Base-by-base conservation (phyloP, 805 yeast species). In the Wickerhamiella qilinensis region DNA sequence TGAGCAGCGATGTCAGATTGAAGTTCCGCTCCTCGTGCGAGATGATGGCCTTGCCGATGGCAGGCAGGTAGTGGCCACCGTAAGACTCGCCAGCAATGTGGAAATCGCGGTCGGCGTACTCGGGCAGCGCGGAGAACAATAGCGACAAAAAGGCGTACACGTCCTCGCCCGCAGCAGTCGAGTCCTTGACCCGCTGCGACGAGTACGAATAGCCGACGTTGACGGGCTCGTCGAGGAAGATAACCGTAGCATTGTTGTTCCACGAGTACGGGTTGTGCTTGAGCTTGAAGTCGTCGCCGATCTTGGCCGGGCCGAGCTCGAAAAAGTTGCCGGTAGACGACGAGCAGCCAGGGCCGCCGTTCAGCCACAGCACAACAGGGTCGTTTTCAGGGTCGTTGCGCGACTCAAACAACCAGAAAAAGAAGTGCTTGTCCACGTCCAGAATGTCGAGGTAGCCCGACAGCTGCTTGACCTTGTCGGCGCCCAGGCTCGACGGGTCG, bases 261-360 rank as follows among this genome's bases (percentile, higher is more conserved):
- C 94, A 83, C 7, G 91, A 71, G 59, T 74, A 62, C 18, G 85
- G 85, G 63, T 83, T 83, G 59, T 62, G 60, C 31, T 68, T 65
- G 18, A 86, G 86, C 50, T 70, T 69, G 43, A 75, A 38, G 20
- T 75, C 68, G 33, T 70, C 58, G 42, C 65, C 69, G 44, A 83
- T 74, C 18, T 75, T 65, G 2, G 93, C 67, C 14, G 94, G 88
- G 21, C 94, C 94, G 50, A 83, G 67, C 56, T 84, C 94, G 55
- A 82, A 81, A 55, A 83, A 78, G 47, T 81, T 67, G 1, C 94
- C 94, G 12, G 93, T 81, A 60, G 82, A 60, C 9, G 93, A 81
- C 14, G 93, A 80, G 61, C 94, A 84, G 3, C 95, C 95, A 33
- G 95, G 94, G 15, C 95, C 95, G 49, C 95, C 95, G 55, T 84